phyloP scores from a whole-genome alignment of 495 filamentous ascomycete genomes.

The Clavariopsis aquatica region DNA sequence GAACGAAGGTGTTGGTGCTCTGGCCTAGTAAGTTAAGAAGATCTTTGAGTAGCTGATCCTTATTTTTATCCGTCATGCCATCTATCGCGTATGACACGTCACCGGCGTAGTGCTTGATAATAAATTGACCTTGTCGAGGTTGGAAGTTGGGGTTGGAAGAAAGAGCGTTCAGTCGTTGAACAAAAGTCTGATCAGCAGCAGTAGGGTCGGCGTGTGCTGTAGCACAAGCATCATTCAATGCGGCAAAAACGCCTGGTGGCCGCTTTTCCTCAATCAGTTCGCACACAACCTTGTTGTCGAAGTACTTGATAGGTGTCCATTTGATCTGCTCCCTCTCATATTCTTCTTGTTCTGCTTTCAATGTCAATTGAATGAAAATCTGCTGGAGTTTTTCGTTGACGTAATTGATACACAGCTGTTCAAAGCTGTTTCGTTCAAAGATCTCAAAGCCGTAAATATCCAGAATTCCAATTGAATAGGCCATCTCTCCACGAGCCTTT shows the following conservation, averaged over 20 bases:
- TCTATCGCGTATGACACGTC: conserved; percentile 94
- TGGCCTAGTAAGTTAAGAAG: conserved; percentile 82
- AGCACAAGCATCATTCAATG: conserved; percentile 94
- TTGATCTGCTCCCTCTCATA: conserved; percentile 95
- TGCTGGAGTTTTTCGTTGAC: conserved; percentile 99
- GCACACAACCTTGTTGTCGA: conserved; percentile 99
- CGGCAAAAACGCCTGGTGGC: conserved; percentile 92
- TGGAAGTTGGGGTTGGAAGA: conserved; percentile 87
- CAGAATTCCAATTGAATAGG: conserved; percentile 92
- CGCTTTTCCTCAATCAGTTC: conserved; percentile 92
- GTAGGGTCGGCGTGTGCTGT: conserved; percentile 93
- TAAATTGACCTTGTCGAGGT: conserved; percentile 90
- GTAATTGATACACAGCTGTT: conserved; percentile 99
- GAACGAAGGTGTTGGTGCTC: conserved; percentile 82
- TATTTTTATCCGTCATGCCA: conserved; percentile 99
- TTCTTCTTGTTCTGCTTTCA: conserved; percentile 97
- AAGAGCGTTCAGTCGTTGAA: conserved; percentile 85
- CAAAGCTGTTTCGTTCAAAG: conserved; percentile 98
- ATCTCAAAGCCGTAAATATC: conserved; percentile 99
- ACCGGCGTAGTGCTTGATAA: conserved; percentile 98
- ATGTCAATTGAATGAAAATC: conserved; percentile 97
- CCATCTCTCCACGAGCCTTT: conserved; percentile 69
- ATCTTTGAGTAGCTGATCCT: conserved; percentile 95
- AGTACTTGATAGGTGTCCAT: conserved; percentile 99
- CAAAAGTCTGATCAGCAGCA: conserved; percentile 94